phyloP scores from a whole-genome alignment of 2,329 filamentous ascomycete genomes.

The Chaetomium sp. region DNA sequence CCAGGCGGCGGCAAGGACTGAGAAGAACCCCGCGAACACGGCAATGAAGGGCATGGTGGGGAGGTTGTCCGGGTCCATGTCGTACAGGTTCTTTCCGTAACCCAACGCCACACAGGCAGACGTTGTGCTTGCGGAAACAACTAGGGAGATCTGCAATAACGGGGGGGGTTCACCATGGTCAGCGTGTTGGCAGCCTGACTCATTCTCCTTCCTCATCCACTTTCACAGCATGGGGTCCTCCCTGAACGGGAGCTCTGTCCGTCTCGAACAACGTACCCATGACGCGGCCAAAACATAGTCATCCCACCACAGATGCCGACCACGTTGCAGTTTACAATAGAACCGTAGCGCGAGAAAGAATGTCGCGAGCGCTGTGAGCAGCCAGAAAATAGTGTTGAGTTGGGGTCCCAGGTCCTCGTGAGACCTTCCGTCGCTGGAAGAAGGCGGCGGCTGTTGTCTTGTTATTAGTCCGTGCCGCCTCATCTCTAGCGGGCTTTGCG shows the following conservation, averaged over 20 bases:
- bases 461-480: background rate
- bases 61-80: conserved; percentile 16
- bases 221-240: background rate
- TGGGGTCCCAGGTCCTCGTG: conserved; percentile 17
- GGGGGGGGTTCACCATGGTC: background rate
- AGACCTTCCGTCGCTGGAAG: background rate
- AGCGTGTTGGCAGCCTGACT: too few relatives aligned
- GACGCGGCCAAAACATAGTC: conserved; percentile 20
- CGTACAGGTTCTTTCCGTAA: conserved; percentile 20
- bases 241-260: background rate
- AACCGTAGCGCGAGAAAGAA: conserved; percentile 19
- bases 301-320: conserved; percentile 23
- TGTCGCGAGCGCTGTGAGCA: conserved; percentile 12
- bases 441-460: background rate
- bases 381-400: conserved; percentile 22
- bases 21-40: conserved; percentile 24
- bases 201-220: too few relatives aligned
- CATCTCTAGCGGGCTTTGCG: background rate
- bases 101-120: conserved; percentile 19
- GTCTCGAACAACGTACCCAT: conserved; percentile 12
- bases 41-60: conserved; percentile 18
- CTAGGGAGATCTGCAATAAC: conserved; percentile 7
- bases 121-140: conserved; percentile 19
- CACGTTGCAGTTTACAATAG: conserved; percentile 18
- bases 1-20: conserved; percentile 31